Evolutionary conservation across 2,329 filamentous ascomycete species (phyloP), one percentile per base, ranked within the genome.

Genomic region (Hypoxylon sp.): DNA sequence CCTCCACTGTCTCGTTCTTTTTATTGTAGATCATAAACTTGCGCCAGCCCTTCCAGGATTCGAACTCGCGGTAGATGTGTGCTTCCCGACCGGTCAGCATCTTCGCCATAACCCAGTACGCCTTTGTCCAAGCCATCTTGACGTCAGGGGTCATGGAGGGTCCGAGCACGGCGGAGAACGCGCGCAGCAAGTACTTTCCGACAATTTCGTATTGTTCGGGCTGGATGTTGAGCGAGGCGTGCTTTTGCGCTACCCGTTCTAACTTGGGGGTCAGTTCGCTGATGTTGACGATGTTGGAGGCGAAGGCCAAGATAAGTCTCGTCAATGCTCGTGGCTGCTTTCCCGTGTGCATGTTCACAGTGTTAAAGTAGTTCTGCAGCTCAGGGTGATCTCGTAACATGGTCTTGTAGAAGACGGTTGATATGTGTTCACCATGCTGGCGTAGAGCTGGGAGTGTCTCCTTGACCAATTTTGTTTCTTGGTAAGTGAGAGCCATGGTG

Each of bases 71-170:
- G 80, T 92, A 93, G 51, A 94, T 80, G 65, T 88, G 83, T 3
- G 82, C 82, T 77, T 94, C 92, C 56, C 88, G 85, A 20, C 82
- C 85, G 72, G 92, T 93, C 81, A 94, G 87, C 81, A 94, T 87
- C 77, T 90, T 86, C 27, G 92, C 91, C 25, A 94, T 86, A 73
- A 93, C 85, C 86, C 87, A 90, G 81, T 94, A 94, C 1, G 92
- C 92, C 57, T 88, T 87, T 5, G 81, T 85, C 92, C 92, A 94
- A 7, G 92, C 91, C 11, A 87, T 84, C 59, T 88, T 84, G 31
- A 92, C 85, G 20, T 90, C 86, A 0, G 85, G 82, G 0, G 91
- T 93, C 81, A 91, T 88, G 22, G 86, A 87, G 0, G 85, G 84
- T 3, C 91, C 91, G 1, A 94, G 85, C 0, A 94, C 87, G 48